Evolutionary conservation across 1,284 basidiomycete genomes (phyloP).

Genomic region (Pascua guehoae): DNA sequence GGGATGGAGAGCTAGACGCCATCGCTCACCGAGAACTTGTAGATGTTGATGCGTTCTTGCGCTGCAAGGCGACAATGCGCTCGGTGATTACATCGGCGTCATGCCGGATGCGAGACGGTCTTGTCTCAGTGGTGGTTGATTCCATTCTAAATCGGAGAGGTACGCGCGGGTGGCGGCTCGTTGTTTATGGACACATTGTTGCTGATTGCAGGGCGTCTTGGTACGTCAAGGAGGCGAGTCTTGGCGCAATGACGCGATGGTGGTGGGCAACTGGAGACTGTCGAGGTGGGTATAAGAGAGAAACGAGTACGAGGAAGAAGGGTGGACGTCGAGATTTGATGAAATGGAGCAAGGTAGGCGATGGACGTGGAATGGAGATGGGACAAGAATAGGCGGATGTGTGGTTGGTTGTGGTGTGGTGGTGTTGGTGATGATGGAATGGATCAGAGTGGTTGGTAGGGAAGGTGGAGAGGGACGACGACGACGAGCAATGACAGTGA

Average conservation of each 20-base stretch:
- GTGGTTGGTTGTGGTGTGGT: neutral
- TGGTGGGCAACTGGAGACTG: too few species aligned
- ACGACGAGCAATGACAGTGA: neutral
- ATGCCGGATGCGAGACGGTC: constrained; percentile 6
- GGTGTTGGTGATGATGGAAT: neutral
- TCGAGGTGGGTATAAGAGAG: too few species aligned
- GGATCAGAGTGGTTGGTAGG: too few species aligned
- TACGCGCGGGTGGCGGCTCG: too few species aligned
- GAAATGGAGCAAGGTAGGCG: neutral
- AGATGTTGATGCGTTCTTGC: constrained; percentile 25
- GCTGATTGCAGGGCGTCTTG: too few species aligned
- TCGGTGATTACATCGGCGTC: constrained; percentile 13
- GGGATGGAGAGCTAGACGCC: too few species aligned
- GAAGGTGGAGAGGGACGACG: neutral
- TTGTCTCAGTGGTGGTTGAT: constrained; percentile 1
- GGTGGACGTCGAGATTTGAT: too few species aligned
- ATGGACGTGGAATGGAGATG: neutral
- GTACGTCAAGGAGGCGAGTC: too few species aligned
- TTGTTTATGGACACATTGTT: too few species aligned
- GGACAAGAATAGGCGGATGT: neutral
- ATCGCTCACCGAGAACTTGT: too few species aligned
- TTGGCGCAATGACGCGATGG: too few species aligned
- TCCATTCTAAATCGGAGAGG: constrained; percentile 1
- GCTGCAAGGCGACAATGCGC: constrained; percentile 27
- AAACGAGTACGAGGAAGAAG: too few species aligned